A percentile compares a stretch with the other conserved stretches of the same genome.
Conservation (phyloP, 1,284 basidiomycete species). For the Exobasidium cylindrosporum region DNA sequence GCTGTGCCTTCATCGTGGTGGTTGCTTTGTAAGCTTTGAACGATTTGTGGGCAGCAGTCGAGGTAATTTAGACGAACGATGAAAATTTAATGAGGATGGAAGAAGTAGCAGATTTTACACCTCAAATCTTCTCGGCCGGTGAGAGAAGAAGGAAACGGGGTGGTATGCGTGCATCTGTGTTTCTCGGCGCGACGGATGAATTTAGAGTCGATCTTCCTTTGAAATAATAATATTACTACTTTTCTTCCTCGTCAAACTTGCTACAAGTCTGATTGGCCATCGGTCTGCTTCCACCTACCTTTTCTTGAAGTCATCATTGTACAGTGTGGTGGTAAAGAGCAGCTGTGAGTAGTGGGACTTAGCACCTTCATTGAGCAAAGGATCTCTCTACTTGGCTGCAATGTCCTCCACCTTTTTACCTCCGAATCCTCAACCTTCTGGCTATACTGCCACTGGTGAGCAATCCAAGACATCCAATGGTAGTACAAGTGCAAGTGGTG, state of each 20-base stretch:
- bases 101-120: neutral
- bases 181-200: neutral
- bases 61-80: neutral
- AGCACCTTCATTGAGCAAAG: too few relatives aligned
- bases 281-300: too few relatives aligned
- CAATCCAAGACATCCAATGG: neutral
- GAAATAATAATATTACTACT: too few relatives aligned
- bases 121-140: neutral
- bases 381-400: too few relatives aligned
- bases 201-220: neutral
- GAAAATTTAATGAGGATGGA: neutral
- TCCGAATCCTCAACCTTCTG: slow-evolving; percentile 13
- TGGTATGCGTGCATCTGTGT: too few relatives aligned
- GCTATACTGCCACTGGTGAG: neutral
- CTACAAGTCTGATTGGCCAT: too few relatives aligned
- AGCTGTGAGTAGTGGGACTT: too few relatives aligned
- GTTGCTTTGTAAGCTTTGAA: too few relatives aligned
- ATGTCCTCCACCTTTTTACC: slow-evolving; percentile 14
- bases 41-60: neutral
- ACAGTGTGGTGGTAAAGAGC: too few relatives aligned
- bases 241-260: too few relatives aligned
- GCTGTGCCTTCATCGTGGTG: neutral
- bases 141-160: neutral
- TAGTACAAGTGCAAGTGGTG: neutral
- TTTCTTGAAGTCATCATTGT: too few relatives aligned